Base-by-base conservation (phyloP, 768 basidiomycete species). In the Suillus tomentosus region DNA sequence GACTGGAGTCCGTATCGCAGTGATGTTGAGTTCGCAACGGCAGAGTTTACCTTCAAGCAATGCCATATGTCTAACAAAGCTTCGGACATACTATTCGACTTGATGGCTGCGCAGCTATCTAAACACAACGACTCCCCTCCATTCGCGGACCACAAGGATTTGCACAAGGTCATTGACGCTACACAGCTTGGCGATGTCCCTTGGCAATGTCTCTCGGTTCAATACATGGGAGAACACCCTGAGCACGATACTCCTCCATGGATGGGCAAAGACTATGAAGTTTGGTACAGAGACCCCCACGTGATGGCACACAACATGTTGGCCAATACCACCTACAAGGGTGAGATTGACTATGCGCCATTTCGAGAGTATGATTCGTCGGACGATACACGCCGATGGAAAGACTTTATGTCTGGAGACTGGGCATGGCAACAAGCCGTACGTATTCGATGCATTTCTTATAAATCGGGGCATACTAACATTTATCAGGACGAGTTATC, bases 141-240 rank as follows among this genome's bases (percentile, higher is more conserved):
- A 0, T 76, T 75, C 48, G 40, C 58, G 0, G 53, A 70, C 43
- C 60, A 70, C 56, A 56, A 63, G 7, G 64, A 77, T 36, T 14
- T 77, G 2, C 68, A 70, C 40, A 36, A 64, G 1, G 64, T 71
- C 0, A 79, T 79, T 61, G 74, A 79, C 48, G 24, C 62, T 0
- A 74, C 69, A 1, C n/a, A 56, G 3, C 27, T 27, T 27, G 27
- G 27, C 27, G 2, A 27, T 27, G 27, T 27, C 27, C 68, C 69
- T 1, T 79, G 77, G 78, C 31, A 76, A 37, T 67, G 65, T 14
- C 71, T 76, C 39, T 60, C 60, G 0, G 58, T 66, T 4, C 10
- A n/a, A 14, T 75, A 73, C 63, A 56, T 31, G 6, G 68, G 74
- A 19, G 59, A 69, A 9, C 14, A 55, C 15, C 64, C 67, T 2